These are phyloP conservation scores for Apiospora pterosperma DNA, from an alignment of 2,329 filamentous ascomycete genomes.

Conservation along the genomic window DNA sequence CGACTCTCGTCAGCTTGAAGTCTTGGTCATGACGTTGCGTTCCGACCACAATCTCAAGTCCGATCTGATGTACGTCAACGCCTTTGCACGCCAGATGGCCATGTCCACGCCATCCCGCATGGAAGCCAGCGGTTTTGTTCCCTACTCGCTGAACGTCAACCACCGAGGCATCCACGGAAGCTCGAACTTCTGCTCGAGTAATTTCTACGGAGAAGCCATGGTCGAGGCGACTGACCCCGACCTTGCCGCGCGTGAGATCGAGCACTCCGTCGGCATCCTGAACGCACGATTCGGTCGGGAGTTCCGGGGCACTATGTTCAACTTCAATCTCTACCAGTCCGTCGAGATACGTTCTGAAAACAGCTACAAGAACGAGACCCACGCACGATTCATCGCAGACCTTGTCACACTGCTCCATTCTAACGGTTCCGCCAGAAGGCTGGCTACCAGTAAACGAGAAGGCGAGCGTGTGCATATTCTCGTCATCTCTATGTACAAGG, in stretches of 20 bases:
- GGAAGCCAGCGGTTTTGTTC: not conserved
- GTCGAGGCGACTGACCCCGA: not conserved
- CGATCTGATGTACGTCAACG: not conserved
- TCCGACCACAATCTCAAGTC: not conserved
- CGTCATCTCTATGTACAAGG: not conserved
- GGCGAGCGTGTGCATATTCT: not conserved
- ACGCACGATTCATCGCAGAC: not conserved
- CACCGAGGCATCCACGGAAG: not conserved
- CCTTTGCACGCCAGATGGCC: not conserved
- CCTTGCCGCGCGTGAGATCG: not conserved
- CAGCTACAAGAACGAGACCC: not conserved
- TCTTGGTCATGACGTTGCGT: not conserved
- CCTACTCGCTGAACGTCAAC: not conserved
- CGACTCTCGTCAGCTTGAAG: not conserved
- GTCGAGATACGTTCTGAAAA: not conserved
- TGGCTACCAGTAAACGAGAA: not conserved
- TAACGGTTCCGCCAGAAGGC: not conserved
- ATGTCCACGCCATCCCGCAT: not conserved
- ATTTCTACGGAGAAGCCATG: not conserved
- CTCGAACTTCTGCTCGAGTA: not conserved
- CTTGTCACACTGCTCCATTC: not conserved
- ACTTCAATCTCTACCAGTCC: not conserved
- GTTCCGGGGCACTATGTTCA: not conserved
- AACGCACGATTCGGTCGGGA: not conserved
- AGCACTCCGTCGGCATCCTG: not conserved